Conservation (phyloP, 805 yeast genomes). For the Kodamaea hsintzibuensis region DNA sequence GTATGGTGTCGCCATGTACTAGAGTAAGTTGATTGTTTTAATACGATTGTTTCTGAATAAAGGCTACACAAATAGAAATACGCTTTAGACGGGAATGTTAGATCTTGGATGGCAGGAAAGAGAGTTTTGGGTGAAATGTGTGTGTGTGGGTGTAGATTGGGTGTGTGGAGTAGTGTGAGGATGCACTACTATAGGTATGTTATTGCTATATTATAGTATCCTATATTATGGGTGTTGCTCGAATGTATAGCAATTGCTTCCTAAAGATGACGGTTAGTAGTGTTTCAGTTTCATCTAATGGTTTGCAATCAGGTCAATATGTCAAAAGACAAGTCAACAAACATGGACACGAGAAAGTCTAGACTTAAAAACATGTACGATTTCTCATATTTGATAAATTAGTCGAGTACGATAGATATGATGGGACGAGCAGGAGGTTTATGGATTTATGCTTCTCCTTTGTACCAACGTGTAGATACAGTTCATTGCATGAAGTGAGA, state of each 20-base stretch:
- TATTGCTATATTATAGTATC: no score
- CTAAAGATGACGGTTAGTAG: no score
- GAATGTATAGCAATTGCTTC: no score
- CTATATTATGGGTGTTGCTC: no score
- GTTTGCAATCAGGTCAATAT: no score
- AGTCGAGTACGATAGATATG: background rate
- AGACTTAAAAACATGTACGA: background rate
- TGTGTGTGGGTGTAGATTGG: background rate
- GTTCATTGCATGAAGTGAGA: background rate
- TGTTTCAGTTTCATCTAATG: no score
- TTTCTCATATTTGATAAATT: no score
- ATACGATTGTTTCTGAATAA: background rate
- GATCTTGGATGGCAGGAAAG: background rate
- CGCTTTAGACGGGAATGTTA: constrained; percentile 2
- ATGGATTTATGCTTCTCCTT: background rate
- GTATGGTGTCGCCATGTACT: background rate
- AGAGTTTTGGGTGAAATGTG: background rate
- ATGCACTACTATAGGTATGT: no score
- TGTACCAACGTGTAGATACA: background rate
- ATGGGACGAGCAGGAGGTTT: background rate
- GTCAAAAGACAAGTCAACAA: no score
- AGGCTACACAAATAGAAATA: background rate
- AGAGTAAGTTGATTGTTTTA: background rate
- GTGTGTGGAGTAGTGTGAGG: background rate
- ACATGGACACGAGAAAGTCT: background rate